Base-by-base conservation (phyloP, 169 alveolate genomes). In the Prorocentrum cordatum region DNA sequence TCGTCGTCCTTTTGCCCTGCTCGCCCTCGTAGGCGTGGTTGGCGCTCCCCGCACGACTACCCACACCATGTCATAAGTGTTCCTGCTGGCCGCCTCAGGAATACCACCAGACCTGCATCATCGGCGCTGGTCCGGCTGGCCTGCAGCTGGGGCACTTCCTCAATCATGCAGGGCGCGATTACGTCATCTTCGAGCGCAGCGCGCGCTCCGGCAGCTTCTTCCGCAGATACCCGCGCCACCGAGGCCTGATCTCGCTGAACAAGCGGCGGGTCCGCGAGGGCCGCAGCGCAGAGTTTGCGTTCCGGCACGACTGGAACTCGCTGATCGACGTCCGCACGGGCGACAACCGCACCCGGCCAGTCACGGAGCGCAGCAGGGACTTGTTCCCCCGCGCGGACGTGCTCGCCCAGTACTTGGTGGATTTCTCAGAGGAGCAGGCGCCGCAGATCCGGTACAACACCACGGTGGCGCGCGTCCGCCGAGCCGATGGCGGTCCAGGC, bases 301-400 rank as follows among this genome's bases (percentile, higher is more conserved):
- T 79, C 47, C 75, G 89, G 3, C 89, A 79, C 31, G 89, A 79
- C 77, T 79, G 89, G 89, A 79, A 79, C 66, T 16, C 67, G 29
- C 29, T 79, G 36, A 79, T 79, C 27, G 89, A 62, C 27, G 67
- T 62, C 54, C 33, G 77, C 16, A 77, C 38, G n/a, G 26, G 38
- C 20, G 54, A 12, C 18, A 35, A 6, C 32, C 86, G 72, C 7
- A 50, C 86, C 22, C 27, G 26, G 24, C 77, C 89, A 0, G 89
- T 79, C 45, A 58, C 89, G 22, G 61, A 10, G 42, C 54, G 89
- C 20, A 39, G 77, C 32, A 58, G 47, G 66, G 77, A 59, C 33
- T 67, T 79, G 33, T 79, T 79, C 77, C 89, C 89, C 4, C 77
- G 61, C 38, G 89, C 58, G 47, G 39, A 64, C 0, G 66, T 79